Evolutionary conservation across 805 yeast genomes (phyloP), one percentile per base, ranked within the genome.

Genomic region (Yarrowia divulgata): DNA sequence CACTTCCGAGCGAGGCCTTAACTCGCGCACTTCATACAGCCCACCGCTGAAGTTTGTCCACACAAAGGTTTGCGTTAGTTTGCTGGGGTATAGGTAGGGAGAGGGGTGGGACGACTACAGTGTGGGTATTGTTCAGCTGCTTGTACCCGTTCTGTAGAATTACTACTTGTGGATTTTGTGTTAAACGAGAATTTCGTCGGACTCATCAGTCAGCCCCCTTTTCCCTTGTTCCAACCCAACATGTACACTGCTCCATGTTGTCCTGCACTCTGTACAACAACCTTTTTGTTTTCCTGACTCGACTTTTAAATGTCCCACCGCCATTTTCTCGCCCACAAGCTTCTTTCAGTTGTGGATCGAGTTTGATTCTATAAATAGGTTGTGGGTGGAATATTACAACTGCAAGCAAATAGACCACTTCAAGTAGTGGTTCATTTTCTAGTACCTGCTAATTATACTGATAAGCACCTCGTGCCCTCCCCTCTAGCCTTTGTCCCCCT

Each of bases 11-110:
- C 7, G 45, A n/a, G 39, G 49, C 49, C 39, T 40, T 42, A 57
- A 57, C 49, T 57, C 64, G 64, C 64, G 64, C 64, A 57, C 63
- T 29, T 23, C 64, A 16, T 43, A 40, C 64, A 54, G 60, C 60
- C 60, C 45, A 52, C 55, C 39, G 9, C 57, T 9, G 45, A 39
- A 54, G 60, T 39, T 54, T 39, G 60, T 54, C 60, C 19, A 1
- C 2, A 19, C 34, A 54, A 54, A 54, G 60, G 60, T 54, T 54
- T 54, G 60, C 60, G 60, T 37, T 54, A 54, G 60, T 54, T 54
- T 54, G 54, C 54, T 49, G 54, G 37, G 39, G 54, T 49, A 49
- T 32, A 49, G 54, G 14, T 9, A 32, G 13, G 29, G 37, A 34
- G 2, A 16, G 19, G 39, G 37, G 12, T 23, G 29, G 2, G 29